Evolutionary conservation across 345 rosid species (phyloP).

Genomic region (Linum lewisii): DNA sequence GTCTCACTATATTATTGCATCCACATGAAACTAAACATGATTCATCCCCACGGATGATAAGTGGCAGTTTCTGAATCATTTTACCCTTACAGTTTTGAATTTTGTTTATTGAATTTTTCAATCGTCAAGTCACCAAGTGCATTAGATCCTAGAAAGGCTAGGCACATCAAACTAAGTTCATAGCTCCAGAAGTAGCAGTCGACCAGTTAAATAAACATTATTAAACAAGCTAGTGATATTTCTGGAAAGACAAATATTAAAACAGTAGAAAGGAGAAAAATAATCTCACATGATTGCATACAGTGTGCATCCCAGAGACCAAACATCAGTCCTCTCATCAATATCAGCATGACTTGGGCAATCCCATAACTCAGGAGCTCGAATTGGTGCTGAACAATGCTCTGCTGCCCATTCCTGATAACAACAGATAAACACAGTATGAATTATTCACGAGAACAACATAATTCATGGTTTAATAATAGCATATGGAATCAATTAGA

Average conservation of each 20-base stretch:
- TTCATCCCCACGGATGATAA: too few relatives aligned
- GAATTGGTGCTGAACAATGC: constrained; percentile 92
- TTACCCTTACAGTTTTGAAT: too few relatives aligned
- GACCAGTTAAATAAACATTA: too few relatives aligned
- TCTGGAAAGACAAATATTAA: neutral
- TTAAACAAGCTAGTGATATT: neutral
- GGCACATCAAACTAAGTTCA: too few relatives aligned
- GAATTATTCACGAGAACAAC: neutral
- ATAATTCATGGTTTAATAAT: neutral
- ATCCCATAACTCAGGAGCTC: constrained; percentile 99
- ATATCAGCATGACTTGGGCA: constrained; percentile 96
- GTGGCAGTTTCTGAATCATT: too few relatives aligned
- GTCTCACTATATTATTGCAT: too few relatives aligned
- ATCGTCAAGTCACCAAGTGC: too few relatives aligned
- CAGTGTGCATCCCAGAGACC: constrained; percentile 98
- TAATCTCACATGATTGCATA: constrained; percentile 83
- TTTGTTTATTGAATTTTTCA: too few relatives aligned
- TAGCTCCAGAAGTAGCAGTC: too few relatives aligned
- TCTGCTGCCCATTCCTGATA: constrained; percentile 92
- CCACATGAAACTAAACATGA: too few relatives aligned
- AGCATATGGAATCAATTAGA: neutral
- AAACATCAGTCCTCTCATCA: constrained; percentile 95
- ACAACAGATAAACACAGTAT: constrained; percentile 1
- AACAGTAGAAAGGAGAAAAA: neutral
- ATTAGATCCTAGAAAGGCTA: too few relatives aligned